Evolutionary conservation across 2,329 filamentous ascomycete genomes (phyloP), one percentile per base, ranked within the genome.

Genomic region (Cercospora citrullina): DNA sequence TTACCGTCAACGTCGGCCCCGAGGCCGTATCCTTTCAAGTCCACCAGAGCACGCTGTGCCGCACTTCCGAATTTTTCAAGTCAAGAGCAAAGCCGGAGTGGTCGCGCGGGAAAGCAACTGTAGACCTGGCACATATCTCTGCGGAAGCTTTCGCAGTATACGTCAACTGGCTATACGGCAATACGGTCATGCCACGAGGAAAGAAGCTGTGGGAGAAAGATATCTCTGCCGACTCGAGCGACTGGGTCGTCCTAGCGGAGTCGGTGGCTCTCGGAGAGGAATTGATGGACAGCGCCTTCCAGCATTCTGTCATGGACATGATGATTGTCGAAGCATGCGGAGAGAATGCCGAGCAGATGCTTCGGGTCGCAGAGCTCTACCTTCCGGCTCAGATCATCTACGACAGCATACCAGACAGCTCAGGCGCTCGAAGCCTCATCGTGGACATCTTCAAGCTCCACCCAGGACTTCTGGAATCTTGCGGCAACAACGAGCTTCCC

Each of bases 41-140:
- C n/a, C n/a, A n/a, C n/a, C n/a, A n/a, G n/a, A n/a, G n/a, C n/a
- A n/a, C n/a, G n/a, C n/a, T n/a, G n/a, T n/a, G n/a, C n/a, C n/a
- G n/a, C n/a, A n/a, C n/a, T n/a, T n/a, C n/a, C n/a, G n/a, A 59
- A 6, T 64, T 42, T 33, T 45, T 64, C 51, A 21, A 59, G 8
- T 23, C 51, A 9, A 59, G 31, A 12, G 18, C 4, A 1, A 59
- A 58, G 5, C 31, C 51, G 5, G 51, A 45, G 26, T 64, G 62
- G 51, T 48, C 33, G n/a, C 18, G 14, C 2, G 63, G 63, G 3
- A 26, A 16, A 14, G 33, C n/a, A 5, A 36, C 3, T 8, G 51
- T 59, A 3, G 5, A 59, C 1, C 6, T 64, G 6, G 10, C 63
- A 2, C 53, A 58, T 7, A 16, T 45, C 5, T 36, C 16, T 9